Evolutionary conservation across 2,329 filamentous ascomycete species (phyloP).

Genomic region (Fusarium subtropicale): DNA sequence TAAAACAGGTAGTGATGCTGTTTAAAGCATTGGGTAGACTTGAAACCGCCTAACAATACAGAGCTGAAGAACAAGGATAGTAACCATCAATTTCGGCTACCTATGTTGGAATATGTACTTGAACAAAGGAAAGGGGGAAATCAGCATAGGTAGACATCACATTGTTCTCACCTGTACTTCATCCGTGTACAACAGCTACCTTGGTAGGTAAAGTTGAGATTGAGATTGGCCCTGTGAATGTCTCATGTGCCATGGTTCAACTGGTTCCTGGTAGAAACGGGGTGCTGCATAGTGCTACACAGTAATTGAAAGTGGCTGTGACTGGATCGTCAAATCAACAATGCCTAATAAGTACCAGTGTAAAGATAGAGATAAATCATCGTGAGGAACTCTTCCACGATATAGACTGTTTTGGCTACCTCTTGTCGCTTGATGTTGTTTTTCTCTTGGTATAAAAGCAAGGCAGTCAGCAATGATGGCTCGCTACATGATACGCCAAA

Average conservation of each 20-base stretch:
- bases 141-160: neutral
- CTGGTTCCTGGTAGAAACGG: neutral
- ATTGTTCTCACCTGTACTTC: neutral
- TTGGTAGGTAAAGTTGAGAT: constrained; percentile 2
- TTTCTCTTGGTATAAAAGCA: neutral
- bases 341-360: neutral
- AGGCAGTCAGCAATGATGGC: neutral
- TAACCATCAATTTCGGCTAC: constrained; percentile 5
- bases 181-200: neutral
- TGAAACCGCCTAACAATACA: neutral
- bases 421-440: neutral
- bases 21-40: neutral
- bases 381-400: neutral
- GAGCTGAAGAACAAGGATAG: neutral
- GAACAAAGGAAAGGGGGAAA: neutral
- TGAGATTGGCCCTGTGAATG: neutral
- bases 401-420: neutral
- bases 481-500: neutral
- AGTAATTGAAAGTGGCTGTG: neutral
- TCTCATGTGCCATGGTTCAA: constrained; percentile 2
- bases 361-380: neutral
- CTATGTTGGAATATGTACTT: neutral
- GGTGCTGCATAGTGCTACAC: neutral
- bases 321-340: neutral
- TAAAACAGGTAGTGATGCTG: neutral